Evolutionary conservation across 192 early-diverging fungal genomes (phyloP), one percentile per base, ranked within the genome.

Genomic region (Entomortierella chlamydospora): DNA sequence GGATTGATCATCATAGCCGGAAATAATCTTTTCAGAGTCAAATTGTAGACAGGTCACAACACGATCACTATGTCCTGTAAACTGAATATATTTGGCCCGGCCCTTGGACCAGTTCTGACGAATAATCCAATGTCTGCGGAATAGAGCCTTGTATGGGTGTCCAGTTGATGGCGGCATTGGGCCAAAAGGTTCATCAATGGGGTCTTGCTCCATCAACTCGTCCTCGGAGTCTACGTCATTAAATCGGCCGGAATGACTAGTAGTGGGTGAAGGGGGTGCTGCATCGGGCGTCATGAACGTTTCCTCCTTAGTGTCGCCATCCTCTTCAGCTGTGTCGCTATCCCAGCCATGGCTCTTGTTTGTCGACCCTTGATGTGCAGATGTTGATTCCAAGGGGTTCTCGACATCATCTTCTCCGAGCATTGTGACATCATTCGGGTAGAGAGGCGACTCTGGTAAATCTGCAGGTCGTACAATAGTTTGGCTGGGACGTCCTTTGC

Each of bases 21-120:
- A 94, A 20, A 99, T 91, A 28, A 99, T 95, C 82, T 98, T 95
- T 49, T 97, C 93, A n/a, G 89, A 89, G 72, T 98, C 97, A 85
- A 98, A 96, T 74, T 98, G 96, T 37, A 99, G 82, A 65, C 96
- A 98, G 15, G 98, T 99, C 8, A 98, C 97, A 0, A 98, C 95
- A 68, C 90, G 86, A 42, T 88, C 87, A 26, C 86, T 89, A 69
- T 97, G 93, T 25, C 95, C 94, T 23, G 86, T 85, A 71, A 99
- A 97, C 37, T 88, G 91, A 25, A 91, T 90, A 37, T 93, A 91
- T 72, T 89, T 88, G 78, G 88, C 90, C 22, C 84, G 71, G 26
- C 93, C 94, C 41, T 87, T 86, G 20, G 87, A 73, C 98, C 96
- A 99, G 80, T 95, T 95, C 63, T 90, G 90, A 45, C 93, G 87